phyloP scores from a whole-genome alignment of 2,329 filamentous ascomycete genomes.

The Calonectria pseudoreteaudii region DNA sequence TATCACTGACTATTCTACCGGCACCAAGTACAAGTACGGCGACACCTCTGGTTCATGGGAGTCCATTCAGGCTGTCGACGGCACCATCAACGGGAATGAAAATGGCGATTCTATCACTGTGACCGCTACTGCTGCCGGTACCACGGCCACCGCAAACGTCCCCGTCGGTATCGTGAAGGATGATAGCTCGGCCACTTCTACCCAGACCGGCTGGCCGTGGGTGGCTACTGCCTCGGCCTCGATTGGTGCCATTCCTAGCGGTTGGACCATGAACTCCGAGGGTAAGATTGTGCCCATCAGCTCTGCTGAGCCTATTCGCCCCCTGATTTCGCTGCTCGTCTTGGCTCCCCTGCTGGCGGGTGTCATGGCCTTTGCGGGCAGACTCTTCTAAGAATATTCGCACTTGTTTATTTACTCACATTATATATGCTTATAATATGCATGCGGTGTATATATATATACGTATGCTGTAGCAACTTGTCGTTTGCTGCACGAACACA shows the following conservation, averaged over 20 bases:
- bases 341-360: conserved; percentile 43
- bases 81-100: conserved; percentile 77
- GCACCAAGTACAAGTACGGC: conserved; percentile 84
- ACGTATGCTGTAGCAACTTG: conserved; percentile 14
- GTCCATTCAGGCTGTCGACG: conserved; percentile 85
- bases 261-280: conserved; percentile 82
- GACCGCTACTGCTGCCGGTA: conserved; percentile 69
- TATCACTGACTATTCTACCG: conserved; percentile 93
- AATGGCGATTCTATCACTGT: conserved; percentile 63
- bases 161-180: conserved; percentile 75
- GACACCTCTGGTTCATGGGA: conserved; percentile 83
- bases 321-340: conserved; percentile 39
- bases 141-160: conserved; percentile 73
- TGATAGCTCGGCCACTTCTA: conserved; percentile 62
- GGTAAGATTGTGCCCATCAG: conserved; percentile 79
- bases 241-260: conserved; percentile 73
- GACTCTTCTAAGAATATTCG: conserved; percentile 32
- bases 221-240: conserved; percentile 66
- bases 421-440: background rate
- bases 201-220: conserved; percentile 77
- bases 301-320: conserved; percentile 53
- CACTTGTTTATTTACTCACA: background rate
- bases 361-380: conserved; percentile 38
- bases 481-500: conserved; percentile 11
- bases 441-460: conserved; percentile 19